Evolutionary conservation across 495 filamentous ascomycete species (phyloP).

Genomic region (Aspergillus heteromorphus): DNA sequence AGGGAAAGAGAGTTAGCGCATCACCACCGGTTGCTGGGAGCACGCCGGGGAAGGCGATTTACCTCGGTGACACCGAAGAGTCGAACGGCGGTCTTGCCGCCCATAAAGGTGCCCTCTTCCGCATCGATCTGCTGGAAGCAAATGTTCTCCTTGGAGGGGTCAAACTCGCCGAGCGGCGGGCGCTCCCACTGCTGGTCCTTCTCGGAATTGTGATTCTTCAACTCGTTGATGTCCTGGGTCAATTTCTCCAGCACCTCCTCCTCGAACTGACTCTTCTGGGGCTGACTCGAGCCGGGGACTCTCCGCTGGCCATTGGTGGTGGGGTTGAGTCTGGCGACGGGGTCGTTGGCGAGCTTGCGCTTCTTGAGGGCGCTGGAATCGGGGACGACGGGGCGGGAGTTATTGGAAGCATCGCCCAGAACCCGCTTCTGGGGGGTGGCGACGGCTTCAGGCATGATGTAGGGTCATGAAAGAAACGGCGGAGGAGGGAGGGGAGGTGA

Average conservation of each 20-base stretch:
- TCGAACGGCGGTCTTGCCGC: conserved; percentile 69
- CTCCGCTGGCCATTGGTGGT: conserved; percentile 50
- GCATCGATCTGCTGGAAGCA: conserved; percentile 94
- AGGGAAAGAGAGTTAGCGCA: conserved; percentile 1
- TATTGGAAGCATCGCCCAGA: conserved; percentile 53
- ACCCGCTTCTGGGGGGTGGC: conserved; percentile 52
- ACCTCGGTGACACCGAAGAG: conserved; percentile 98
- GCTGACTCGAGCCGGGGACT: conserved; percentile 68
- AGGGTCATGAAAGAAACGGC: conserved; percentile 9
- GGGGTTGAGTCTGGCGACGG: conserved; percentile 51
- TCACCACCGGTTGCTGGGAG: background rate
- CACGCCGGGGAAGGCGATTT: conserved; percentile 7
- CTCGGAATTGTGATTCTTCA: conserved; percentile 81
- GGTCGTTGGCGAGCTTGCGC: conserved; percentile 61
- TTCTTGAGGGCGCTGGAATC: conserved; percentile 63
- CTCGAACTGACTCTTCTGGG: conserved; percentile 83
- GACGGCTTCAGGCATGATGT: conserved; percentile 47
- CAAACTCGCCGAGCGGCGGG: conserved; percentile 66
- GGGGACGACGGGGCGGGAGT: conserved; percentile 37
- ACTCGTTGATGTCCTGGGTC: conserved; percentile 79
- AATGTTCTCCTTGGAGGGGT: conserved; percentile 64
- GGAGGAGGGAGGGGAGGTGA: background rate
- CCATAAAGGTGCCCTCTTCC: conserved; percentile 75
- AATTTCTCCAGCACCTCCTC: conserved; percentile 90
- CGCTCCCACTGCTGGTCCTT: conserved; percentile 93